Conservation (phyloP, 768 basidiomycete species). For the Boletus vinaceobasis region DNA sequence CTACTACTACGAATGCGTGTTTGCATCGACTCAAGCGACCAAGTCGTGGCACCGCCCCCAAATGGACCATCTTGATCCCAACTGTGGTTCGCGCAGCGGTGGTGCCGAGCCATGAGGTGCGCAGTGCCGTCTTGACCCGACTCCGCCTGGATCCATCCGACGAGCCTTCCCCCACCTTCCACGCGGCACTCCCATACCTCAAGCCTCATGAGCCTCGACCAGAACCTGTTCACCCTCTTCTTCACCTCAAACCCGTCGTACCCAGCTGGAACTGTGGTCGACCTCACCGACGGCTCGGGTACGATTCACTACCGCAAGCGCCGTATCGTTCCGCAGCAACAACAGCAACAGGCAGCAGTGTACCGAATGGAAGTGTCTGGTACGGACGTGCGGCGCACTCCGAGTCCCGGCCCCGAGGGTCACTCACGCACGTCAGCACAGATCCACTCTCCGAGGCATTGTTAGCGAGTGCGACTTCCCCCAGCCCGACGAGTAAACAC, state of each 20-base stretch:
- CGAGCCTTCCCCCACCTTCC: not conserved
- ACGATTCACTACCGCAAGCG: slow-evolving; percentile 71
- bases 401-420: not conserved
- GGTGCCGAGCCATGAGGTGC: not conserved
- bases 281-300: slow-evolving; percentile 66
- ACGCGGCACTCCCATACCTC: too few species aligned
- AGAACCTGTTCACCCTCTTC: slow-evolving; percentile 80
- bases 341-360: slow-evolving; percentile 16
- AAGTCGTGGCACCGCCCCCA: not conserved
- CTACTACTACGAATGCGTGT: too few species aligned
- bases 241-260: slow-evolving; percentile 58
- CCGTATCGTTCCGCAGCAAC: slow-evolving; percentile 42
- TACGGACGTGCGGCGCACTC: slow-evolving; percentile 27
- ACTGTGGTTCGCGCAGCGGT: not conserved
- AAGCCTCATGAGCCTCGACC: slow-evolving; percentile 78
- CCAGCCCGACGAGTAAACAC: slow-evolving; percentile 60
- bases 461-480: slow-evolving; percentile 65
- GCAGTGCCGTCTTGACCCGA: not conserved
- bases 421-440: slow-evolving; percentile 25
- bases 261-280: slow-evolving; percentile 49
- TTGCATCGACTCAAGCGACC: too few species aligned
- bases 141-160: not conserved
- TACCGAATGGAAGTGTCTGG: slow-evolving; percentile 71
- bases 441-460: slow-evolving; percentile 72
- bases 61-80: too few species aligned